phyloP scores from a whole-genome alignment of 768 basidiomycete genomes.

The Leccinum pellstonianum region DNA sequence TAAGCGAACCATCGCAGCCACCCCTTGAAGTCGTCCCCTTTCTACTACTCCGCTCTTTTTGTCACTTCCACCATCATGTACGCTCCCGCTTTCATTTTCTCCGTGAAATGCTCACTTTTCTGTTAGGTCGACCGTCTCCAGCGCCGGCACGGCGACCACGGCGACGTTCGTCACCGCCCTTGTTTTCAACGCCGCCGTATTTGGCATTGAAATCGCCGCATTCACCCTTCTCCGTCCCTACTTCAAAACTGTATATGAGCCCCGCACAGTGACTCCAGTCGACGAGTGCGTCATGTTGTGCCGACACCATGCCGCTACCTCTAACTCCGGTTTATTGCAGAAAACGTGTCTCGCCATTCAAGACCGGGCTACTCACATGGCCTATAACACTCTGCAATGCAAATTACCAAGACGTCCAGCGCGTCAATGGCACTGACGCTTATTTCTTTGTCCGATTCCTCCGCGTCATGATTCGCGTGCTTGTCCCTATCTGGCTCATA shows the following conservation, averaged over 20 bases:
- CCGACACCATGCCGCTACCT: neutral
- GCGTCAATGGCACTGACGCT: slow-evolving; percentile 81
- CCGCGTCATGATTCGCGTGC: slow-evolving; percentile 76
- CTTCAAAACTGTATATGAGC: slow-evolving; percentile 90
- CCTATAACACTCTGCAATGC: slow-evolving; percentile 60
- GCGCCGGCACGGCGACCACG: slow-evolving; percentile 63
- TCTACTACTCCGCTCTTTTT: slow-evolving; percentile 15
- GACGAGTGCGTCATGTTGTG: slow-evolving; percentile 36
- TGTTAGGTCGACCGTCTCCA: slow-evolving; percentile 40
- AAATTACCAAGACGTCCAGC: slow-evolving; percentile 60
- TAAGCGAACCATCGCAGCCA: slow-evolving; percentile 12
- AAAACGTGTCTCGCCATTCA: slow-evolving; percentile 57
- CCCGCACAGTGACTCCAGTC: slow-evolving; percentile 65
- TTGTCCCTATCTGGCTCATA: slow-evolving; percentile 89
- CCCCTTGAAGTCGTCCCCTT: slow-evolving; percentile 4
- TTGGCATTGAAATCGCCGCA: slow-evolving; percentile 63
- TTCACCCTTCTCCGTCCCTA: slow-evolving; percentile 84
- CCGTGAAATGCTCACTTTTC: neutral
- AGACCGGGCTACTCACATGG: slow-evolving; percentile 57
- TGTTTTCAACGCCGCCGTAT: slow-evolving; percentile 75
- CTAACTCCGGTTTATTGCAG: slow-evolving; percentile 31
- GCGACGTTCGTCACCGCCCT: slow-evolving; percentile 82
- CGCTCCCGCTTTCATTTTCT: neutral
- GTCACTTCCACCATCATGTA: slow-evolving; percentile 24
- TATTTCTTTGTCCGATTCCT: slow-evolving; percentile 93